Evolutionary conservation across 148 eudicot genomes (phyloP), one percentile per base, ranked within the genome.

Genomic region (Persicaria maculosa): DNA sequence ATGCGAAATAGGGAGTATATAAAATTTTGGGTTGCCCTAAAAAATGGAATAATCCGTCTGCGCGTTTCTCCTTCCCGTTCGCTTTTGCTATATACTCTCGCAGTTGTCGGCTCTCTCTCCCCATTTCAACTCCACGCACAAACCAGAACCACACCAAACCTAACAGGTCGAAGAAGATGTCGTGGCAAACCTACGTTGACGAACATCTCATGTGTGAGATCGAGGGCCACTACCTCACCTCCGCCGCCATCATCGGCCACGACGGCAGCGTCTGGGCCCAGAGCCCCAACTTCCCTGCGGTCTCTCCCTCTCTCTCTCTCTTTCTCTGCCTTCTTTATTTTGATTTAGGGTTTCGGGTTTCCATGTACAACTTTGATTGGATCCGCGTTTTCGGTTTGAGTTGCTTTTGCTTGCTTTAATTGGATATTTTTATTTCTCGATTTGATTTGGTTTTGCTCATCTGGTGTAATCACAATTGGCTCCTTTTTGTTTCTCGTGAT

Each of bases 251-350:
- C 76, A 45, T 57, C 40, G 76, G 76, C 59, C 76, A 74, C 12
- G 65, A 74, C 76, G 76, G 76, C 48, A 74, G 76, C 68, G 68
- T 74, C 47, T 74, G 68, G 76, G 76, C 76, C 7, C 68, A 74
- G 50, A 74, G 76, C 65, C 17, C 62, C 43, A 54, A 9, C 8
- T 74, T 55, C 76, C 76, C 76, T 74, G 65, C 44, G 76, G 76
- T 74, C 20, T 72, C 55, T 10, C 54, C 25, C 43, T 62, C 57
- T 52, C 50, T 62, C 57, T 52, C 50, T 7, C 50, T 45, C 40
- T 31, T 43, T 19, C 2, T 72, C 46, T 9, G 16, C n/a, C 44
- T 52, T 25, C 43, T 59, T 14, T 10, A 3, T 59, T 59, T 25
- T 16, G 15, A 10, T 59, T 9, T 59, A 59, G 67, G 67, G 43